Evolutionary conservation across 306 rosid species (phyloP).

Genomic region (Arachis stenosperma): DNA sequence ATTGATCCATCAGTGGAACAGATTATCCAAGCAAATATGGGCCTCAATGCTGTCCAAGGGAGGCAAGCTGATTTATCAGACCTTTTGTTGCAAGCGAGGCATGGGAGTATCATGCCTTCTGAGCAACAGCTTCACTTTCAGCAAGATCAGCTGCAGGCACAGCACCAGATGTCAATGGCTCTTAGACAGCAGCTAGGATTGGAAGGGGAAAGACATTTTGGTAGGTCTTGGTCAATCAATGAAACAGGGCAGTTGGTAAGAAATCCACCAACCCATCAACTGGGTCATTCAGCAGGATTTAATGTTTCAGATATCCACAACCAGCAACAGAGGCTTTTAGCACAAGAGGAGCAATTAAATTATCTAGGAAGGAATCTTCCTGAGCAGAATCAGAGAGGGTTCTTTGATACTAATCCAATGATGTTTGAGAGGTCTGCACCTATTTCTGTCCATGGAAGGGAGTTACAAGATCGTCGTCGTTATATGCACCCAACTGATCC

Average conservation of each 20-base stretch:
- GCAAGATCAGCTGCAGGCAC: slow-evolving; percentile 62
- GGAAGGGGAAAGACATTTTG: slow-evolving; percentile 64
- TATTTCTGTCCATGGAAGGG: slow-evolving; percentile 55
- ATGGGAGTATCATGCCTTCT: slow-evolving; percentile 52
- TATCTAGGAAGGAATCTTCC: slow-evolving; percentile 58
- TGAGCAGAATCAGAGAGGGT: slow-evolving; percentile 56
- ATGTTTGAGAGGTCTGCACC: slow-evolving; percentile 66
- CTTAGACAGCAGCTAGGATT: slow-evolving; percentile 62
- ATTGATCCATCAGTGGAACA: slow-evolving; percentile 64
- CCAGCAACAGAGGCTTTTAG: slow-evolving; percentile 58
- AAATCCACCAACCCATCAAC: slow-evolving; percentile 56
- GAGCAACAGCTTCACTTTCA: slow-evolving; percentile 61
- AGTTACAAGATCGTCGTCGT: slow-evolving; percentile 48
- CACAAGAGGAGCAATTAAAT: slow-evolving; percentile 63
- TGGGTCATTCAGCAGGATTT: slow-evolving; percentile 52
- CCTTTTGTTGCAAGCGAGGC: slow-evolving; percentile 58
- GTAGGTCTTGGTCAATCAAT: slow-evolving; percentile 53
- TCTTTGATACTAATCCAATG: slow-evolving; percentile 55
- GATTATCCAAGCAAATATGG: slow-evolving; percentile 61
- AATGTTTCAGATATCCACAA: slow-evolving; percentile 58
- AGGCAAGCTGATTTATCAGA: slow-evolving; percentile 63
- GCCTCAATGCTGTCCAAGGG: slow-evolving; percentile 54
- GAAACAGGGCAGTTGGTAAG: slow-evolving; percentile 60
- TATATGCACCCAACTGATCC: slow-evolving; percentile 47
- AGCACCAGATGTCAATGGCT: slow-evolving; percentile 57